Percentiles rank a stretch among this genome's conserved stretches.
Evolutionary conservation across 1,139 yeast genomes (phyloP).

Genomic region (Lodderomyces metapsilosis): DNA sequence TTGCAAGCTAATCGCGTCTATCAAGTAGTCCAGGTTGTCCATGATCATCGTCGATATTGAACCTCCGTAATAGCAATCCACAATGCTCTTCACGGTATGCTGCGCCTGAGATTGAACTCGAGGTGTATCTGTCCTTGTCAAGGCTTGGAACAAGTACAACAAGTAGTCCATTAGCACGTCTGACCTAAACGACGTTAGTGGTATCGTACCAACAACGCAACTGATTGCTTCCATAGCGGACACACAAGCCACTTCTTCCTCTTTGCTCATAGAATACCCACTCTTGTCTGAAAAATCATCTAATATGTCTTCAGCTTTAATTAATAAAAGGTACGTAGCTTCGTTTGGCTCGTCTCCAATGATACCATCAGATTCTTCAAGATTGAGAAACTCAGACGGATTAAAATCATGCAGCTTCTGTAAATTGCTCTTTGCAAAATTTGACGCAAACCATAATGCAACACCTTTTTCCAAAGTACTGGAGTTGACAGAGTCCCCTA

Average conservation of each 20-base stretch:
- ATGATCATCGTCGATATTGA: slow-evolving; percentile 55
- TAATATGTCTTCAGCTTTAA: slow-evolving; percentile 27
- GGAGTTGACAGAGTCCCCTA: slow-evolving; percentile 11
- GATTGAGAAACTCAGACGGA: slow-evolving; percentile 24
- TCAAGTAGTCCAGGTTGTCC: slow-evolving; percentile 74
- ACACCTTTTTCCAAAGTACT: slow-evolving; percentile 16
- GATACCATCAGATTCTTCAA: slow-evolving; percentile 18
- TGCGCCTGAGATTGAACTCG: slow-evolving; percentile 32
- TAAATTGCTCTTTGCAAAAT: slow-evolving; percentile 10
- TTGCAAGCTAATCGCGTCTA: slow-evolving; percentile 70
- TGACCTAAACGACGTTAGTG: slow-evolving; percentile 29
- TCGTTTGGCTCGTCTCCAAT: slow-evolving; percentile 16
- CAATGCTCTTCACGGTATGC: slow-evolving; percentile 32
- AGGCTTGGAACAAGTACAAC: slow-evolving; percentile 34
- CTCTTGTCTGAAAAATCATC: slow-evolving; percentile 9
- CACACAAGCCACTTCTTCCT: slow-evolving; percentile 24
- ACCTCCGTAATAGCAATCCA: slow-evolving; percentile 54
- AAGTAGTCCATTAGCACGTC: slow-evolving; percentile 33
- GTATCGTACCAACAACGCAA: slow-evolving; percentile 21
- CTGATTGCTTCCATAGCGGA: slow-evolving; percentile 35
- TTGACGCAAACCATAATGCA: slow-evolving; percentile 33
- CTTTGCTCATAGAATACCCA: slow-evolving; percentile 3
- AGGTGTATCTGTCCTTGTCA: slow-evolving; percentile 29
- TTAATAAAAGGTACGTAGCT: slow-evolving; percentile 22
- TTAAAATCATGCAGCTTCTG: slow-evolving; percentile 18